Base-by-base conservation (phyloP, 345 rosid species). In the Acer saccharum region DNA sequence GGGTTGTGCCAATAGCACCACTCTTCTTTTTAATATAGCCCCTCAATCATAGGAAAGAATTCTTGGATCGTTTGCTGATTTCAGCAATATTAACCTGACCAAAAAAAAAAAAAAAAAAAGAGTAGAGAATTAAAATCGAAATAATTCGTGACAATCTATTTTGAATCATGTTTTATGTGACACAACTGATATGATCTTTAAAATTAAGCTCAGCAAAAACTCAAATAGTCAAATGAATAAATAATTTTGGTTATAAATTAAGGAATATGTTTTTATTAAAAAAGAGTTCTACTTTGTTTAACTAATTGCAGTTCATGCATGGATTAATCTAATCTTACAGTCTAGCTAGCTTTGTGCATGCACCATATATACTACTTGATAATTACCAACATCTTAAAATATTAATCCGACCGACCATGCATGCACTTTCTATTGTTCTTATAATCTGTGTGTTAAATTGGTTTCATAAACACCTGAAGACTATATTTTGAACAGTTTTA, bases 251-350 rank as follows among this genome's bases (percentile, higher is more conserved):
- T 17, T 57, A 11, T 18, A 55, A 23, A 35, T 35, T 35, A 35
- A 44, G n/a, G 57, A 64, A 73, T 11, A 17, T 64, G 23, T 10
- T 70, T 70, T 44, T 46, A 29, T 50, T 50, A 70, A 27, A 43
- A 61, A 58, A 13, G 52, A 41, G 10, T 58, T 68, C 41, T 41
- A 27, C n/a, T 10, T 23, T 41, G 52, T 48, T 10, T 48, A 65
- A 29, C 13, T 50, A 65, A 27, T 63, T 52, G 29, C 16, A 48
- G 52, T 75, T 65, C 77, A 79, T 71, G 68, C 73, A 74, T 79
- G 75, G 65, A 69, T 48, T 35, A 35, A 35, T 63, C 57, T 50
- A 73, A 27, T 68, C 57, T 14, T 63, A 65, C 60, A 32, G 48
- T 65, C 21, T 25, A 62, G 16, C 23, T 63, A 62, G 9, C 41